Evolutionary conservation across 768 basidiomycete species (phyloP).

Genomic region (Suillus discolor): DNA sequence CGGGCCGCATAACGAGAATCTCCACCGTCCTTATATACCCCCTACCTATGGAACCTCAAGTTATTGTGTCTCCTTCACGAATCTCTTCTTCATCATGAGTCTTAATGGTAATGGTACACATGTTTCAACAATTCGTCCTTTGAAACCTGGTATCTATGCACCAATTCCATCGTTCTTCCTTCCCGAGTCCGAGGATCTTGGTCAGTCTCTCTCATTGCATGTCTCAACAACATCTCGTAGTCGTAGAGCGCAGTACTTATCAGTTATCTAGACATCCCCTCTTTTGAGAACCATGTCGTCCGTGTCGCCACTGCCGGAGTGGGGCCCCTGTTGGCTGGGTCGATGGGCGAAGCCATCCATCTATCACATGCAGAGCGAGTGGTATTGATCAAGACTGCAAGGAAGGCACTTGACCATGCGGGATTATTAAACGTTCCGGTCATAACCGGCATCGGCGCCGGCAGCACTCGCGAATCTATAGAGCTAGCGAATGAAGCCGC

Average conservation of each 20-base stretch:
- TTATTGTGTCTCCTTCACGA: slow-evolving; percentile 6
- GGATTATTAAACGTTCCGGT: slow-evolving; percentile 63
- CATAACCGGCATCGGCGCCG: slow-evolving; percentile 82
- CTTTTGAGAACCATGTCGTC: slow-evolving; percentile 70
- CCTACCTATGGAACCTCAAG: neutral
- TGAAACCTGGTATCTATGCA: slow-evolving; percentile 79
- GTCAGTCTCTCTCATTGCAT: slow-evolving; percentile 45
- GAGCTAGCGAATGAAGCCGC: slow-evolving; percentile 77
- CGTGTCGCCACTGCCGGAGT: slow-evolving; percentile 68
- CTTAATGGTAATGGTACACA: slow-evolving; percentile 23
- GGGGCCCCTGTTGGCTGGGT: slow-evolving; percentile 72
- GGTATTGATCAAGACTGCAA: slow-evolving; percentile 62
- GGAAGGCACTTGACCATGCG: slow-evolving; percentile 70
- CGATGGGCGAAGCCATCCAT: slow-evolving; percentile 87
- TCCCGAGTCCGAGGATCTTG: slow-evolving; percentile 76
- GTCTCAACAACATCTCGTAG: slow-evolving; percentile 17
- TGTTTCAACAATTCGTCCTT: slow-evolving; percentile 45
- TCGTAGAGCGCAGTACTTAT: slow-evolving; percentile 11
- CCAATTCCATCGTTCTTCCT: slow-evolving; percentile 89
- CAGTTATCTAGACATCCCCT: slow-evolving; percentile 50
- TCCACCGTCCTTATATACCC: slow-evolving; percentile 19
- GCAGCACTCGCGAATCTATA: slow-evolving; percentile 83
- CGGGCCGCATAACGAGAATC: slow-evolving; percentile 9
- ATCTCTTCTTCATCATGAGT: slow-evolving; percentile 37
- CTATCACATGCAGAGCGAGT: slow-evolving; percentile 67